Percentiles rank a stretch among this genome's conserved stretches.
Evolutionary conservation across 148 eudicot species (phyloP).

Genomic region (Euryodendron excelsum): DNA sequence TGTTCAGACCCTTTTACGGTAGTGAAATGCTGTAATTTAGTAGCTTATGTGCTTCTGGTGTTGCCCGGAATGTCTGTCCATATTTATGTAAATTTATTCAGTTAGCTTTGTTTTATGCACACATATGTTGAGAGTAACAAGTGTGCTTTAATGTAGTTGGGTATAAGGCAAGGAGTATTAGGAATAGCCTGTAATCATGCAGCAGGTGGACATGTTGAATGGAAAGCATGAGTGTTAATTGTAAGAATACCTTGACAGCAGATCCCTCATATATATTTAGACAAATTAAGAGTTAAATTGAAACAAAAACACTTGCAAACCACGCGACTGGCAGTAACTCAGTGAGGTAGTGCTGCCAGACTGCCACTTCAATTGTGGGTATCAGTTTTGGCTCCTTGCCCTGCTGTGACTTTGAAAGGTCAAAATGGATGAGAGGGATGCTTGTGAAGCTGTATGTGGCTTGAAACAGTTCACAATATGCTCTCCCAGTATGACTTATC

Average conservation of each 20-base stretch:
- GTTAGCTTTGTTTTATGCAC: too few relatives aligned
- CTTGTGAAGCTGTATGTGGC: neutral
- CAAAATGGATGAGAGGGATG: neutral
- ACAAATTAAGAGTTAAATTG: neutral
- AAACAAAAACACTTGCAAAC: too few relatives aligned
- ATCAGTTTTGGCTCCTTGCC: neutral
- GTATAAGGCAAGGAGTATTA: too few relatives aligned
- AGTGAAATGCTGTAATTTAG: neutral
- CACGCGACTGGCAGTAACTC: too few relatives aligned
- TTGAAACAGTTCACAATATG: conserved; percentile 1
- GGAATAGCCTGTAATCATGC: too few relatives aligned
- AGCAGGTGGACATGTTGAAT: neutral
- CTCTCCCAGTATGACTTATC: neutral
- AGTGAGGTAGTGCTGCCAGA: too few relatives aligned
- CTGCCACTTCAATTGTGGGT: too few relatives aligned
- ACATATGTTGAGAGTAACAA: too few relatives aligned
- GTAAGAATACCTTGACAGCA: neutral
- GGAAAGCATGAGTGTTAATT: neutral
- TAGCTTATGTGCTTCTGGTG: too few relatives aligned
- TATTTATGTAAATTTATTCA: too few relatives aligned
- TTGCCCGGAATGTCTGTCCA: too few relatives aligned
- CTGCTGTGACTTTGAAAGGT: neutral
- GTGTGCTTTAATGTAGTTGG: too few relatives aligned
- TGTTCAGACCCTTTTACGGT: neutral
- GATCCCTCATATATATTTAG: neutral